These are phyloP conservation scores for Myrica gale DNA, from an alignment of 306 rosid genomes.

Conservation along the genomic window DNA sequence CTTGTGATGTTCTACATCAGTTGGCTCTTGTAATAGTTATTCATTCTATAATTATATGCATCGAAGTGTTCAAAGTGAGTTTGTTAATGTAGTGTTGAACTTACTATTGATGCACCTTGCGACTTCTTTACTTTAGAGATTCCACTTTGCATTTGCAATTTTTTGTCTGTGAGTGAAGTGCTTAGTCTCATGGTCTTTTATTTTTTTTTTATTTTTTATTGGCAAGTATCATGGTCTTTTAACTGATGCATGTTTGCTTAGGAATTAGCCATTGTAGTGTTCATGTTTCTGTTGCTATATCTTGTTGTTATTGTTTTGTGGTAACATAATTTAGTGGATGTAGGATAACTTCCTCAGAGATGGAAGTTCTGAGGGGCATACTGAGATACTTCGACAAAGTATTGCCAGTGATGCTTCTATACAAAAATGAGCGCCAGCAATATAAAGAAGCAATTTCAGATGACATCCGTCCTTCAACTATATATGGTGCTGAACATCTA, in stretches of 20 bases:
- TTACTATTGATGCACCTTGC: not conserved
- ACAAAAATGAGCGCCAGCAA: conserved; percentile 77
- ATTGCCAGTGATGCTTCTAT: conserved; percentile 68
- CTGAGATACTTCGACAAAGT: conserved; percentile 80
- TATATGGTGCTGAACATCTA: conserved; percentile 93
- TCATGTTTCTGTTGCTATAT: conserved; percentile 3
- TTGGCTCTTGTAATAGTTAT: too few species aligned
- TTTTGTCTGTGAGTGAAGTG: not conserved
- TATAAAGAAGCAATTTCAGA: conserved; percentile 53
- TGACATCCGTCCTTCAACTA: conserved; percentile 55
- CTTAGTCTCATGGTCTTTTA: not conserved
- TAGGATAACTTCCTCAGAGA: conserved; percentile 57
- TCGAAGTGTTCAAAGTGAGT: not conserved
- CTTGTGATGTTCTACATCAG: not conserved
- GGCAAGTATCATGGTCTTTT: not conserved
- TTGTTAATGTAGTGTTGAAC: not conserved
- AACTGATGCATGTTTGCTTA: conserved; percentile 7
- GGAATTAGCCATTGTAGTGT: conserved; percentile 10
- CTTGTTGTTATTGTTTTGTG: conserved; percentile 1
- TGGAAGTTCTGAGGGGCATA: conserved; percentile 69
- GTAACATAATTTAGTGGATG: conserved; percentile 25
- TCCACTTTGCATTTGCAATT: not conserved
- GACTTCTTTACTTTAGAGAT: not conserved
- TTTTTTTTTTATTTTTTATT: too few species aligned
- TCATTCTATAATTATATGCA: too few species aligned